Evolutionary conservation across 208 protist species (phyloP), one percentile per base, ranked within the genome.

Genomic region (Leishmania aethiopica): DNA sequence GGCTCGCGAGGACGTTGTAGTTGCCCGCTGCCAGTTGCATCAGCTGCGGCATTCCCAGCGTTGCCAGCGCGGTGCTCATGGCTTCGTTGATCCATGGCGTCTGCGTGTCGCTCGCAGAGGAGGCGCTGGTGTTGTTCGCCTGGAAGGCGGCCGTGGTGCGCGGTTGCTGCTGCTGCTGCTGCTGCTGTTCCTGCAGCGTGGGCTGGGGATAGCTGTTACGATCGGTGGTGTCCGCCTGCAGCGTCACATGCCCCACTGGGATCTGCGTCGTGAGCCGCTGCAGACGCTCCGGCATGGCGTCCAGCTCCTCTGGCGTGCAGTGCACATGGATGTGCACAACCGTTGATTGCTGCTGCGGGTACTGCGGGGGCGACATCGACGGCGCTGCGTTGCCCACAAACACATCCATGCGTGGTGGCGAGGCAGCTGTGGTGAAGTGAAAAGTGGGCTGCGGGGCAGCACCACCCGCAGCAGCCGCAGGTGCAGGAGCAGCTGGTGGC

Each of bases 291-390:
- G 93, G 93, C 42, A 96, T 77, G 40, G 83, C 35, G 51, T 93
- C 90, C 49, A 97, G 84, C 79, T 97, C 89, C 70, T 92, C 86
- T 10, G 90, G 77, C 0, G 87, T 87, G 75, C 91, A 92, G 76
- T 97, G 94, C 55, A 97, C 85, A 70, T 97, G 94, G 69, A 97
- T 53, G 79, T 94, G 87, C n/a, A 96, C 75, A 1, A 89, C 83
- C 5, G 84, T 70, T 15, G 85, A 13, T n/a, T 66, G 59, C 69
- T 57, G 40, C 53, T 81, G 72, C 75, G 42, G 49, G 15, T 60
- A 28, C 32, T 72, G 79, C 17, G 2, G 86, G 28, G n/a, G 76
- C 72, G 76, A 80, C 62, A 71, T 47, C 45, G 22, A 47, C 53
- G 53, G 53, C 35, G 55, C n/a, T 62, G 74, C 13, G 13, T 35